Evolutionary conservation across 352 stramenopile species (phyloP), one percentile per base, ranked within the genome.

Genomic region (Pythium insidiosum): DNA sequence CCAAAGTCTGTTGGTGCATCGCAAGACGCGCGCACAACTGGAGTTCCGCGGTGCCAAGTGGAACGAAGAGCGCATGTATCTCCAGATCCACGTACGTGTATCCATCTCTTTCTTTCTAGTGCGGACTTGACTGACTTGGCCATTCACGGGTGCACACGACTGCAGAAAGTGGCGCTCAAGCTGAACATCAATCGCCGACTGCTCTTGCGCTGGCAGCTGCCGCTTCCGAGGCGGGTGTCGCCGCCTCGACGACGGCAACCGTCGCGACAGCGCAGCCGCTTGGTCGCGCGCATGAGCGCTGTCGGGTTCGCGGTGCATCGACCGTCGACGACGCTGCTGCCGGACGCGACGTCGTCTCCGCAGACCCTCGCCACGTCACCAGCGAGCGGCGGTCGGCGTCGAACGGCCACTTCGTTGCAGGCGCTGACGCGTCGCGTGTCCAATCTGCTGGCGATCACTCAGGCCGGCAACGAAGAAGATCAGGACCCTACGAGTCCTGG

Each of bases 11-110:
- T 77, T 59, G 19, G 65, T 66, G 40, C 62, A 72, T 24, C 70
- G 65, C 15, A 75, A 76, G 38, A 62, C 65, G 16, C 39, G 22
- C 2, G 44, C 43, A 1, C 43, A 53, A 2, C 58, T 66, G n/a
- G 68, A 66, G 23, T 78, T 83, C 39, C 66, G 66, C 38, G 70
- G 39, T 5, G 37, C 46, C 6, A 58, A 56, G 31, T 83, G 70
- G 70, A 38, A 52, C 21, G 59, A 79, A 44, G 57, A 83, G 29
- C 65, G 56, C 12, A 61, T 68, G 21, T 69, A 74, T 40, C 55
- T 83, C 1, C 57, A 43, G 4, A 66, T 83, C 19, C 62, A 72
- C 38, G 70, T 83, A 40, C 36, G 69, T 70, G n/a, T 19, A 21
- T 36, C 13, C 6, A 35, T 42, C 23, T 13, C 11, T 19, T 5